Evolutionary conservation across 345 rosid genomes (phyloP).

Genomic region (Nasturtium officinale): DNA sequence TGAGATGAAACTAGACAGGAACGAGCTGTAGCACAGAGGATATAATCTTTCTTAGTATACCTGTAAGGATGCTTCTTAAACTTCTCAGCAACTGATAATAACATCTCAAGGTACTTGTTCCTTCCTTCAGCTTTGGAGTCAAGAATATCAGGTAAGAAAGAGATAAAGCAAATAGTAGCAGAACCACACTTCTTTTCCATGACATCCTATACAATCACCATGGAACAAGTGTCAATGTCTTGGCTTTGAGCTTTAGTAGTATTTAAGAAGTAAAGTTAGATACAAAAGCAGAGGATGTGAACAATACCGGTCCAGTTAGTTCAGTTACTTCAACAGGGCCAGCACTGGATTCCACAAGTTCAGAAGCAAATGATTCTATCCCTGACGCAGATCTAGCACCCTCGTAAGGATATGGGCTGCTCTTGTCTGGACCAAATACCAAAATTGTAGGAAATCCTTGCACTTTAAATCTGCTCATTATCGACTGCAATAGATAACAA

Average conservation of each 20-base stretch:
- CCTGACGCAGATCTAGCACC: slow-evolving; percentile 96
- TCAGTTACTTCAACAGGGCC: slow-evolving; percentile 93
- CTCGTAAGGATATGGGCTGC: slow-evolving; percentile 80
- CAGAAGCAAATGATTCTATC: slow-evolving; percentile 87
- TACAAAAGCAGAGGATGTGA: slow-evolving; percentile 6
- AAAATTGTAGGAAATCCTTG: slow-evolving; percentile 98
- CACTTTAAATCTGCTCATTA: slow-evolving; percentile 95
- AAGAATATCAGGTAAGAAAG: slow-evolving; percentile 95
- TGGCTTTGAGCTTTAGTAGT: not conserved
- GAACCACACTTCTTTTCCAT: slow-evolving; percentile 92
- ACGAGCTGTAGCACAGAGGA: slow-evolving; percentile 5
- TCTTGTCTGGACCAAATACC: slow-evolving; percentile 92
- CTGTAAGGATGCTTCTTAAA: slow-evolving; percentile 91
- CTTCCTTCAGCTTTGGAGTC: slow-evolving; percentile 99
- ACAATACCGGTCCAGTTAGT: slow-evolving; percentile 69
- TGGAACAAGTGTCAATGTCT: slow-evolving; percentile 22
- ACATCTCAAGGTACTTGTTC: slow-evolving; percentile 74
- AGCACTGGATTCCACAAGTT: slow-evolving; percentile 82
- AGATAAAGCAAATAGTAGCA: slow-evolving; percentile 93
- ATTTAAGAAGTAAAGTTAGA: not conserved
- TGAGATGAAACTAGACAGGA: not conserved
- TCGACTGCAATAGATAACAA: slow-evolving; percentile 59
- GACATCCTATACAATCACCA: slow-evolving; percentile 58
- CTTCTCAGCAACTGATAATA: slow-evolving; percentile 86
- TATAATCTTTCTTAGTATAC: slow-evolving; percentile 40